phyloP scores from a whole-genome alignment of 352 stramenopile genomes.

The Pythium apleroticum region DNA sequence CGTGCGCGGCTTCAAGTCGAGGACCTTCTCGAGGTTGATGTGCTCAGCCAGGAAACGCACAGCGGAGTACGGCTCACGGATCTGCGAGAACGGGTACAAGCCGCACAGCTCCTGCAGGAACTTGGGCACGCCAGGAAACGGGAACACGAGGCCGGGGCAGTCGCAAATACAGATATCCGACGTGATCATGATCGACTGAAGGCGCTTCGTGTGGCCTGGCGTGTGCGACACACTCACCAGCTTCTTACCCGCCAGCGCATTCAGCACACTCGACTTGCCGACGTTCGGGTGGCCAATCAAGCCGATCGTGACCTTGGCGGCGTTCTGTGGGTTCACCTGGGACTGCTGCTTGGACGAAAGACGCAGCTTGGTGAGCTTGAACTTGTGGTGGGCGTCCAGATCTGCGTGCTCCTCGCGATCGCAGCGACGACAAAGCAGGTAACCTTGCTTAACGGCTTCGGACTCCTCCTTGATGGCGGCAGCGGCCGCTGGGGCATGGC shows the following conservation, averaged over 20 bases:
- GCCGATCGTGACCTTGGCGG: slow-evolving; percentile 72
- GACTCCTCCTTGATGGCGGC: slow-evolving; percentile 17
- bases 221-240: slow-evolving; percentile 87
- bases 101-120: slow-evolving; percentile 84
- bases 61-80: slow-evolving; percentile 86
- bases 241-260: slow-evolving; percentile 84
- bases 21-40: slow-evolving; percentile 62
- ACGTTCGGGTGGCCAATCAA: slow-evolving; percentile 90
- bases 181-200: slow-evolving; percentile 86
- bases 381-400: slow-evolving; percentile 54
- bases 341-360: slow-evolving; percentile 34
- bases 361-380: slow-evolving; percentile 31
- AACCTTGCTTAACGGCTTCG: slow-evolving; percentile 58
- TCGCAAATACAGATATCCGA: slow-evolving; percentile 85
- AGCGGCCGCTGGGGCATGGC: slow-evolving; percentile 26
- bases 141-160: slow-evolving; percentile 84
- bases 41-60: slow-evolving; percentile 85
- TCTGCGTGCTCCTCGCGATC: slow-evolving; percentile 68
- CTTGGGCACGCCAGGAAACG: slow-evolving; percentile 77
- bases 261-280: slow-evolving; percentile 88
- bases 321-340: slow-evolving; percentile 38
- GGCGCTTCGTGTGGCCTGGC: slow-evolving; percentile 80
- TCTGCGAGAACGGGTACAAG: slow-evolving; percentile 85
- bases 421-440: slow-evolving; percentile 68
- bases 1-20: slow-evolving; percentile 70